Percentiles rank a stretch among this genome's conserved stretches.
phyloP scores from a whole-genome alignment of 345 rosid species.

The Eucalyptus cloeziana region DNA sequence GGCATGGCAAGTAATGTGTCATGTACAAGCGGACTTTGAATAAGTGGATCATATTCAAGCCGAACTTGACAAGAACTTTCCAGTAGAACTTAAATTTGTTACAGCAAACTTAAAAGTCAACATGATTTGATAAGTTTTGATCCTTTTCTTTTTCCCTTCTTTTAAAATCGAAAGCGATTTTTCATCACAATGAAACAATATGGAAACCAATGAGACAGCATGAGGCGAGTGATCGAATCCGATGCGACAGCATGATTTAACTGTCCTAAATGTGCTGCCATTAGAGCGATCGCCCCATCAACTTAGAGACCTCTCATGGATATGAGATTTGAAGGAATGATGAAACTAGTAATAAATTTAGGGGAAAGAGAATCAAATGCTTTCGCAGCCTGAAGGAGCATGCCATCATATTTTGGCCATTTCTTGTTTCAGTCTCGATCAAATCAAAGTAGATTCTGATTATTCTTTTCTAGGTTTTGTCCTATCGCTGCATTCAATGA shows the following conservation, averaged over 20 bases:
- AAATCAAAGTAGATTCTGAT: not conserved
- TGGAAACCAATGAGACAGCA: not conserved
- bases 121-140: not conserved
- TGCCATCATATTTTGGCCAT: not conserved
- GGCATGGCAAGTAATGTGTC: not conserved
- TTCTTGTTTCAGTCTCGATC: not conserved
- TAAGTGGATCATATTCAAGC: not conserved
- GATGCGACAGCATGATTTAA: not conserved
- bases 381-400: not conserved
- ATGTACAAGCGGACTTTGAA: not conserved
- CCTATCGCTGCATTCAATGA: not conserved
- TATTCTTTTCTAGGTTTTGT: not conserved
- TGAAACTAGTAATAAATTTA: not conserved
- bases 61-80: not conserved
- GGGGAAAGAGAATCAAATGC: not conserved
- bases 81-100: not conserved
- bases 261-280: not conserved
- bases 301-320: not conserved
- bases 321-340: not conserved
- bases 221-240: accelerated
- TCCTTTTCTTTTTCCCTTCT: not conserved
- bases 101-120: not conserved
- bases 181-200: not conserved
- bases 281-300: accelerated
- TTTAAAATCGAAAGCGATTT: not conserved